Base-by-base conservation (phyloP, 2,329 filamentous ascomycete genomes). In the Apiospora kogelbergensis region DNA sequence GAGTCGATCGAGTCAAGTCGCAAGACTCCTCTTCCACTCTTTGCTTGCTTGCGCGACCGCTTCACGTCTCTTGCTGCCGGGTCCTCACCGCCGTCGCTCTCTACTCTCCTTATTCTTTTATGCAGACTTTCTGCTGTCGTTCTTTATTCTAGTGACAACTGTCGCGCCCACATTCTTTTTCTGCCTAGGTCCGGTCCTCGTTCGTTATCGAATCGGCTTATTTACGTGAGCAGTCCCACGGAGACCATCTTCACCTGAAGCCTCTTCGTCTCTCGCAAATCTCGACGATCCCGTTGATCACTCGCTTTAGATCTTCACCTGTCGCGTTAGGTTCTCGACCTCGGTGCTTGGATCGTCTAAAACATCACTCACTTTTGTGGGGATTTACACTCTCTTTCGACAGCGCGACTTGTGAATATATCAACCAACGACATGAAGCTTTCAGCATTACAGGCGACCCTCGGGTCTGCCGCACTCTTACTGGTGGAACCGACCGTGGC, bases 401-500 rank as follows among this genome's bases (percentile, higher is more conserved):
- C 17, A 17, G 9, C 15, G 33, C 53, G 53, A 20, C 30, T 37
- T 60, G 30, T n/a, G 17, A 60, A 60, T n/a, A n/a, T 45, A 60
- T 37, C 53, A 60, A 37, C 30, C 53, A 4, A 37, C 53, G 53
- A 60, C 20, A 60, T 60, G 53, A 60, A 37, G 53, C 53, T 60
- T n/a, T 60, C 53, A 10, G 20, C 53, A n/a, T 7, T 60, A 37
- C 53, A 60, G 9, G 53, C 53, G 53, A n/a, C 53, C 53, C 30
- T 60, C 53, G 53, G 53, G 53, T 60, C 53, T 37, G 53, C 30
- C 6, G 26, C 53, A 33, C 53, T 60, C 13, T 30, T 60, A 10
- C 53, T 60, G 53, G 30, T n/a, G 17, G 53, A 60, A n/a, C 78
- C 78, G 63, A 77, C 80, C 67, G 77, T 79, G 67, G 78, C 79